Base-by-base conservation (phyloP, 73 alveolate genomes). In the Paramecium sonneborni region DNA sequence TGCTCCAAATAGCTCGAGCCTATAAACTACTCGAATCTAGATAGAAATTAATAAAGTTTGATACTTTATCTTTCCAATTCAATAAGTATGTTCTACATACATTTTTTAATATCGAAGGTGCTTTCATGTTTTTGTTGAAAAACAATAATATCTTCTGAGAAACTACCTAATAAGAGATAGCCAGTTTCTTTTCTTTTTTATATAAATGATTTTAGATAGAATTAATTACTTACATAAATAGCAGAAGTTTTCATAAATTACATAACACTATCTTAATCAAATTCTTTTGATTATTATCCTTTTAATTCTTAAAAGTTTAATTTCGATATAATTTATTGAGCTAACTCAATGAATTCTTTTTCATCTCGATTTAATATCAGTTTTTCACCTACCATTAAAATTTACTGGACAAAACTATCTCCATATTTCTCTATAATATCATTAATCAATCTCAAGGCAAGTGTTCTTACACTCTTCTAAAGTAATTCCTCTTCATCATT, bases 131-230 rank as follows among this genome's bases (percentile, higher is more conserved):
- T 86, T 38, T 62, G 10, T 62, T 86, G 38, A 34, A 86, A 86
- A 24, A 62, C 93, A 18, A 86, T 86, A 14, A 86, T 86, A 86
- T 86, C 93, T 38, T 62, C 88, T 1, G 93, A 86, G 26, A 86
- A 86, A 38, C 93, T 86, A 35, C 93, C 93, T 20, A 86, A 76
- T 9, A 86, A 67, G 2, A 86, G 72, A 21, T 62, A 76, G 18
- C 93, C 93, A 34, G 85, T 62, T 24, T 86, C 93, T 12, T 76
- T 86, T 76, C 85, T 67, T 86, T 86, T 86, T 76, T 76, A 86
- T 7, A 68, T 76, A 38, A 74, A 74, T 3, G 87, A 74, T 38
- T 74, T 74, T 74, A 0, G 34, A 39, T 86, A 76, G 39, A 23
- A 72, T 23, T 88, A 69, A 62, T 62, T 72, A 37, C 18, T 23